Evolutionary conservation across 1,284 basidiomycete species (phyloP).

Genomic region (Papiliotrema nemorosa): DNA sequence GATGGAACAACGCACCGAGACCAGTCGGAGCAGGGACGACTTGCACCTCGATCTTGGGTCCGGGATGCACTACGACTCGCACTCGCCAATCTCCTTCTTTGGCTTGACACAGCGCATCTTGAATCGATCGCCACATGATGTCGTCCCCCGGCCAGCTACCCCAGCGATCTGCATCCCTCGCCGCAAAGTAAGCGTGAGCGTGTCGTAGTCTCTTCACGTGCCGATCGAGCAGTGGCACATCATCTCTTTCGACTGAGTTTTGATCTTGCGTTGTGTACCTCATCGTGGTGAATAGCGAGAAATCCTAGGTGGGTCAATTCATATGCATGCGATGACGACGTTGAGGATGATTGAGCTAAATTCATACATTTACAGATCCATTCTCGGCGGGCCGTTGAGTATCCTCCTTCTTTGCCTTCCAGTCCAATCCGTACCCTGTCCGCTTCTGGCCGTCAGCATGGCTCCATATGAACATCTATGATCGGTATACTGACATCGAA

Average conservation of each 20-base stretch:
- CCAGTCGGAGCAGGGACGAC: slow-evolving; percentile 25
- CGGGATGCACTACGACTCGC: slow-evolving; percentile 24
- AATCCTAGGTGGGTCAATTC: slow-evolving; percentile 3
- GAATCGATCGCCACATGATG: slow-evolving; percentile 24
- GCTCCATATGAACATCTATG: not conserved
- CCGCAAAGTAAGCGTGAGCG: slow-evolving; percentile 30
- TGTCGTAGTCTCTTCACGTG: slow-evolving; percentile 32
- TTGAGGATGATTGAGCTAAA: not conserved
- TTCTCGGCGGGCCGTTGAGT: not conserved
- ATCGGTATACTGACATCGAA: slow-evolving; percentile 31
- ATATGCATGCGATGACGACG: slow-evolving; percentile 4
- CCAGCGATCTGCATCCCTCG: slow-evolving; percentile 8
- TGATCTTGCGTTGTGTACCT: slow-evolving; percentile 23
- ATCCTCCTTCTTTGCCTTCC: slow-evolving; percentile 15
- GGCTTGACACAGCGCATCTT: slow-evolving; percentile 15
- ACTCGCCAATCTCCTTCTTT: slow-evolving; percentile 36
- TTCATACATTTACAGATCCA: not conserved
- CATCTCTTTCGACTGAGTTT: slow-evolving; percentile 4
- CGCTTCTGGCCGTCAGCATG: slow-evolving; percentile 21
- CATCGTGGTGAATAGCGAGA: slow-evolving; percentile 38
- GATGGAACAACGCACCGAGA: slow-evolving; percentile 14
- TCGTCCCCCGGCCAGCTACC: slow-evolving; percentile 3
- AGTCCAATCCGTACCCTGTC: slow-evolving; percentile 41
- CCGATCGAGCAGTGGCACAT: slow-evolving; percentile 27
- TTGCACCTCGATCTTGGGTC: slow-evolving; percentile 22